A percentile compares a stretch with the other conserved stretches of the same genome.
phyloP scores from a whole-genome alignment of 2,329 filamentous ascomycete genomes.

The Aspergillus pseudoterreus region DNA sequence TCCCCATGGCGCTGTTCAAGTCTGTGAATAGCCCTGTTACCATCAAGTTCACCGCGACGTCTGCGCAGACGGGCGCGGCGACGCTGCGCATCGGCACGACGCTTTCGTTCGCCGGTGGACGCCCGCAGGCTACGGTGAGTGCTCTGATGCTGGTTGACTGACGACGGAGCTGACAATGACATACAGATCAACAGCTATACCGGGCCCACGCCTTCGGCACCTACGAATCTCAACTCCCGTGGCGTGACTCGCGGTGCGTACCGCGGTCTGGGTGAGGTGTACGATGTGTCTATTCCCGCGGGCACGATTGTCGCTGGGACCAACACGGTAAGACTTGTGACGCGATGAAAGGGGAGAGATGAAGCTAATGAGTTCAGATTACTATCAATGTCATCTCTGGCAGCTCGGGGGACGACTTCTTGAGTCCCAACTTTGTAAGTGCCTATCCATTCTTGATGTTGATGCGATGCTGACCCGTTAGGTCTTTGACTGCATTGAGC shows the following conservation, averaged over 20 bases:
- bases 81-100: slow-evolving; percentile 65
- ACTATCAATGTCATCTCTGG: slow-evolving; percentile 59
- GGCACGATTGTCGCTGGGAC: slow-evolving; percentile 57
- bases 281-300: slow-evolving; percentile 57
- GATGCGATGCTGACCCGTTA: slow-evolving; percentile 3
- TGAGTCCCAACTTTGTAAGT: slow-evolving; percentile 54
- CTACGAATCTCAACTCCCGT: slow-evolving; percentile 61
- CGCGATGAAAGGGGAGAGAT: background rate
- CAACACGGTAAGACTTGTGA: slow-evolving; percentile 47
- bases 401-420: slow-evolving; percentile 51
- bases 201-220: slow-evolving; percentile 49
- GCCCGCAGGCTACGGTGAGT: slow-evolving; percentile 48
- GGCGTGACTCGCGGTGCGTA: slow-evolving; percentile 65
- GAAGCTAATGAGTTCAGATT: slow-evolving; percentile 31
- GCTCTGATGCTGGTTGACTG: background rate
- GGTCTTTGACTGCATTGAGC: slow-evolving; percentile 30
- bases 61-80: slow-evolving; percentile 49
- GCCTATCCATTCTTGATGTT: background rate
- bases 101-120: slow-evolving; percentile 56
- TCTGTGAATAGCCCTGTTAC: slow-evolving; percentile 57
- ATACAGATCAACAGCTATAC: slow-evolving; percentile 52
- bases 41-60: slow-evolving; percentile 56
- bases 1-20: slow-evolving; percentile 66
- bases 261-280: slow-evolving; percentile 61
- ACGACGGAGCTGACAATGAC: background rate